Percentiles rank a stretch among this genome's conserved stretches.
Conservation (phyloP, 2,329 filamentous ascomycete genomes). For the Chaetomium strumarium region DNA sequence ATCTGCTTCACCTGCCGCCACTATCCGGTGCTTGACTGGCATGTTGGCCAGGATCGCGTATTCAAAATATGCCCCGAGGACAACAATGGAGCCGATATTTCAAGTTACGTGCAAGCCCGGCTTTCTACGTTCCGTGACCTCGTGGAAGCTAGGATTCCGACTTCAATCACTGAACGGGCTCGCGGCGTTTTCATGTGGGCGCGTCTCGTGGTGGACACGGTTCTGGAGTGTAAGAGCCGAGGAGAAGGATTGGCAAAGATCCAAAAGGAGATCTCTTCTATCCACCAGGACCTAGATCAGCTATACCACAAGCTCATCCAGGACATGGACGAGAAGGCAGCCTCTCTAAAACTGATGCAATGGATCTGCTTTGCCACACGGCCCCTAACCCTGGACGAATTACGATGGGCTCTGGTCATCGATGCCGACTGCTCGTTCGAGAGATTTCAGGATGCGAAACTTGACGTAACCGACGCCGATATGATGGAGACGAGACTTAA, state of each 20-base stretch:
- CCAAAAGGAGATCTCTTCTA: constrained; percentile 15
- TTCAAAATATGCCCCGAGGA: constrained; percentile 28
- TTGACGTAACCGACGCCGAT: constrained; percentile 17
- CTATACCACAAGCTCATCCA: constrained; percentile 26
- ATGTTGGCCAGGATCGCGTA: constrained; percentile 12
- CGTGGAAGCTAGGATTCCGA: constrained; percentile 4
- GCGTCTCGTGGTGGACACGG: constrained; percentile 25
- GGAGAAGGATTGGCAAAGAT: constrained; percentile 20
- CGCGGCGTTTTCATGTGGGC: constrained; percentile 35
- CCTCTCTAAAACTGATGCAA: constrained; percentile 27
- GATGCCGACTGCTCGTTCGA: constrained; percentile 24
- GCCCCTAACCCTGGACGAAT: constrained; percentile 25
- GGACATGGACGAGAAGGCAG: constrained; percentile 17
- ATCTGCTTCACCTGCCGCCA: constrained; percentile 33
- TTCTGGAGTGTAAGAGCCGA: constrained; percentile 14
- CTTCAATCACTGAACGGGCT: constrained; percentile 25
- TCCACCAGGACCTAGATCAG: constrained; percentile 23
- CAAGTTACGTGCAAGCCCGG: constrained; percentile 24
- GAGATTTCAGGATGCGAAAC: constrained; percentile 15
- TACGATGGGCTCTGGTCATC: constrained; percentile 30
- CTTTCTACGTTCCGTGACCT: constrained; percentile 13
- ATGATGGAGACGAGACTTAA: constrained; percentile 20
- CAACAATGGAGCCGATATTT: constrained; percentile 30
- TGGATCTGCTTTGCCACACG: constrained; percentile 30
- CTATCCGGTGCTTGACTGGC: constrained; percentile 28